Conservation (phyloP, 1,284 basidiomycete genomes). For the Ustilago sp. region DNA sequence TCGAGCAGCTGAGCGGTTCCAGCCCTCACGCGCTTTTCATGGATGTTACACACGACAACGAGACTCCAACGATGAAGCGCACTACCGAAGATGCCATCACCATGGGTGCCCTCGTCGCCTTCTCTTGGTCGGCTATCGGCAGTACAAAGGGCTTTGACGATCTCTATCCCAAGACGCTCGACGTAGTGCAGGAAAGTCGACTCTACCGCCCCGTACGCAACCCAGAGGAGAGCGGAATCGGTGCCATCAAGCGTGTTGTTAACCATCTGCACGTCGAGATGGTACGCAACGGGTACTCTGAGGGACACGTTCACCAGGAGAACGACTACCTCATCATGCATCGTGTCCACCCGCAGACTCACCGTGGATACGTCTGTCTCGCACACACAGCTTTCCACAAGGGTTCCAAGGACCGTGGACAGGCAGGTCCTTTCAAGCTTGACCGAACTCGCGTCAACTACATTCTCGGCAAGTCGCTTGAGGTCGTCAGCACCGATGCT, state of each 20-base stretch:
- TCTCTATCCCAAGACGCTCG: constrained; percentile 60
- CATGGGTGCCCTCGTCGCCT: constrained; percentile 64
- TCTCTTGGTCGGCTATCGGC: constrained; percentile 66
- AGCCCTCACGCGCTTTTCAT: constrained; percentile 65
- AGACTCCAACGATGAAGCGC: constrained; percentile 63
- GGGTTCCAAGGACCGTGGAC: constrained; percentile 50
- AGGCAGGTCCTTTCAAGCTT: constrained; percentile 57
- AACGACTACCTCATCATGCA: constrained; percentile 62
- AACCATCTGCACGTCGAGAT: constrained; percentile 66
- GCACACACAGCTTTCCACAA: constrained; percentile 63
- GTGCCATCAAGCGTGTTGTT: constrained; percentile 57
- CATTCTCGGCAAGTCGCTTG: constrained; percentile 60
- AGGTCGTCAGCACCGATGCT: constrained; percentile 37
- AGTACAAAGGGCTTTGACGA: constrained; percentile 65
- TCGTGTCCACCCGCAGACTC: constrained; percentile 63
- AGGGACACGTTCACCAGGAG: constrained; percentile 65
- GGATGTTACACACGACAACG: constrained; percentile 67
- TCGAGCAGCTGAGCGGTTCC: constrained; percentile 58
- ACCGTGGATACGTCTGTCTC: constrained; percentile 58
- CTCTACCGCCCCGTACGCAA: constrained; percentile 45
- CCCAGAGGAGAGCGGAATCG: constrained; percentile 56
- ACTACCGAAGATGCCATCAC: constrained; percentile 65
- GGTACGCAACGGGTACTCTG: constrained; percentile 57
- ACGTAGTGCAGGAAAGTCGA: constrained; percentile 60
- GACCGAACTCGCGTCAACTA: constrained; percentile 55